Percentiles rank a stretch among this genome's conserved stretches.
These are phyloP conservation scores for Stromatinia cepivora DNA, from an alignment of 2,329 filamentous ascomycete species.

Conservation along the genomic window DNA sequence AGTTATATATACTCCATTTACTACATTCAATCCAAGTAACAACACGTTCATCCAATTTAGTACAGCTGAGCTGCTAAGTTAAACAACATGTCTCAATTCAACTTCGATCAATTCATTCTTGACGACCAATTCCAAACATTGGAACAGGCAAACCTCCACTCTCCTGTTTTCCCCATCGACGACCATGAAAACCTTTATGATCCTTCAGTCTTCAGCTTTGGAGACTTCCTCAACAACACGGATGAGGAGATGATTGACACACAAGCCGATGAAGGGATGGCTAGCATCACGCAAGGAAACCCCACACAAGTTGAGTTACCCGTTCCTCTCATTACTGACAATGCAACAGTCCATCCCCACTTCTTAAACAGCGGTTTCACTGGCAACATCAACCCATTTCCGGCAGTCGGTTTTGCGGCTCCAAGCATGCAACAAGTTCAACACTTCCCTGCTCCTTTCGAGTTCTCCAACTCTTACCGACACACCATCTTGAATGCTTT, in stretches of 20 bases:
- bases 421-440: neutral
- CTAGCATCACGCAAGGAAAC: neutral
- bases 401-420: neutral
- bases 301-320: conserved; percentile 14
- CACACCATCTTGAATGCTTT: conserved; percentile 31
- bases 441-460: neutral
- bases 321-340: conserved; percentile 8
- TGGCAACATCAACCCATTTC: neutral
- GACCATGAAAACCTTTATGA: neutral
- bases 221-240: neutral
- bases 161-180: neutral
- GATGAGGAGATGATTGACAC: neutral
- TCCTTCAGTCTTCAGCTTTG: neutral
- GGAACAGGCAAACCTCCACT: neutral
- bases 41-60: conserved; percentile 9
- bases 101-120: neutral
- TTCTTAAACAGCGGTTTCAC: neutral
- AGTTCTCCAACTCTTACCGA: conserved; percentile 15
- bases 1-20: neutral
- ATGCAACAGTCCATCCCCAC: neutral
- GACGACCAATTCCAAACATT: neutral
- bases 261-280: neutral
- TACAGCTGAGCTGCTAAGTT: conserved; percentile 28
- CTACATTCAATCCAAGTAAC: neutral
- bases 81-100: neutral